phyloP scores from a whole-genome alignment of 257 asterid genomes.

The Eucommia ulmoides region DNA sequence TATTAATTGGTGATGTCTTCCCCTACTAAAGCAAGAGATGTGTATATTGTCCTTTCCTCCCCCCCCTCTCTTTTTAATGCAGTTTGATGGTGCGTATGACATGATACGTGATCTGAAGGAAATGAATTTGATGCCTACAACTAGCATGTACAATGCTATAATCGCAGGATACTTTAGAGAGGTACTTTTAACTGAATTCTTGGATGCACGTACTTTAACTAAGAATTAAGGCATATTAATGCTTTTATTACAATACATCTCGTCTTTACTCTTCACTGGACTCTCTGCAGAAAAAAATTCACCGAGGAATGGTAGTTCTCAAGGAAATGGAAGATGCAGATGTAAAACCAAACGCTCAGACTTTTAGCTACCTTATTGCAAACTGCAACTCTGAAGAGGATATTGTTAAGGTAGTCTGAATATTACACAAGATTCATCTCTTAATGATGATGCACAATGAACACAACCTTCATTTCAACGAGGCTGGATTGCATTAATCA shows the following conservation, averaged over 20 bases:
- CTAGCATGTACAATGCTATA: conserved; percentile 52
- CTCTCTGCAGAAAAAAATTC: conserved; percentile 52
- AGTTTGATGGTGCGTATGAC: conserved; percentile 84
- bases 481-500: no score
- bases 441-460: no score
- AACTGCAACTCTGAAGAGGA: conserved; percentile 52
- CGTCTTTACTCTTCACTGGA: conserved; percentile 15
- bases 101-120: conserved; percentile 45
- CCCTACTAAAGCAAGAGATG: no score
- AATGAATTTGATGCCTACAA: conserved; percentile 39
- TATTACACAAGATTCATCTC: no score
- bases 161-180: conserved; percentile 78
- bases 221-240: conserved; percentile 14
- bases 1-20: conserved; percentile 1
- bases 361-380: conserved; percentile 66
- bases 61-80: conserved; percentile 19
- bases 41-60: no score
- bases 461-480: no score
- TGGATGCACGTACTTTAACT: conserved; percentile 48
- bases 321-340: conserved; percentile 69
- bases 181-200: conserved; percentile 33
- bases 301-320: conserved; percentile 47
- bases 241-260: no score
- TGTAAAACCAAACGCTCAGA: conserved; percentile 64
- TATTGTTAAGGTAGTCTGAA: conserved; percentile 65